phyloP scores from a whole-genome alignment of 2,329 filamentous ascomycete species.

The Fusarium newnesense region DNA sequence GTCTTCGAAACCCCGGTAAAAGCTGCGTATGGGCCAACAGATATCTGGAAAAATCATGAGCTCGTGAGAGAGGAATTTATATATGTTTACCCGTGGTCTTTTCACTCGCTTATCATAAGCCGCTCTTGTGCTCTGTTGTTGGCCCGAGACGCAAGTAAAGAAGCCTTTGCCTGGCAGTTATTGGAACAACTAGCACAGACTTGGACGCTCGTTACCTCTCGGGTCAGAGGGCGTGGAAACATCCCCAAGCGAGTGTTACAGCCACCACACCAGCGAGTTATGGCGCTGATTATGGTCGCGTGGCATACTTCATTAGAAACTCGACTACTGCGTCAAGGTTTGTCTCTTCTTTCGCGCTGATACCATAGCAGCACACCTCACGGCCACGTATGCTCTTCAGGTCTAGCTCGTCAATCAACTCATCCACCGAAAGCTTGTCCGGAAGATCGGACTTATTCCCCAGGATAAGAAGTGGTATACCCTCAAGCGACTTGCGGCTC shows the following conservation, averaged over 20 bases:
- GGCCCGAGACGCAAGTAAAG: not conserved
- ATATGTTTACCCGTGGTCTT: constrained; percentile 42
- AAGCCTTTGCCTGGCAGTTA: not conserved
- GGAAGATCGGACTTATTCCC: constrained; percentile 97
- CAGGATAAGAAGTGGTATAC: constrained; percentile 91
- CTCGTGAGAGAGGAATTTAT: constrained; percentile 52
- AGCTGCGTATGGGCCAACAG: constrained; percentile 36
- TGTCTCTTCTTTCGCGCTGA: constrained; percentile 98
- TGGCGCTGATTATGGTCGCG: constrained; percentile 60
- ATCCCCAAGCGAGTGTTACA: constrained; percentile 25
- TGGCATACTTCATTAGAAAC: constrained; percentile 93
- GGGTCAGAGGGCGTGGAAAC: constrained; percentile 1
- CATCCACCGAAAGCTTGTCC: constrained; percentile 91
- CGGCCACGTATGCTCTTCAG: constrained; percentile 89
- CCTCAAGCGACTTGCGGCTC: constrained; percentile 83
- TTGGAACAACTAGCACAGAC: constrained; percentile 2
- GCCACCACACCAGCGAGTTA: constrained; percentile 12
- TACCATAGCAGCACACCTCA: constrained; percentile 98
- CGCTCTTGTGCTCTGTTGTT: constrained; percentile 25
- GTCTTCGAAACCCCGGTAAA: constrained; percentile 36
- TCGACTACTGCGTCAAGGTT: constrained; percentile 97
- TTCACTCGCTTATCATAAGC: constrained; percentile 30
- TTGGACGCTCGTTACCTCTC: not conserved
- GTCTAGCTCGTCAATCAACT: constrained; percentile 92
- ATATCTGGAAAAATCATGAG: constrained; percentile 45